A percentile compares a stretch with the other conserved stretches of the same genome.
These are phyloP conservation scores for Phytophthora pini DNA, from an alignment of 352 stramenopile genomes.

Conservation along the genomic window DNA sequence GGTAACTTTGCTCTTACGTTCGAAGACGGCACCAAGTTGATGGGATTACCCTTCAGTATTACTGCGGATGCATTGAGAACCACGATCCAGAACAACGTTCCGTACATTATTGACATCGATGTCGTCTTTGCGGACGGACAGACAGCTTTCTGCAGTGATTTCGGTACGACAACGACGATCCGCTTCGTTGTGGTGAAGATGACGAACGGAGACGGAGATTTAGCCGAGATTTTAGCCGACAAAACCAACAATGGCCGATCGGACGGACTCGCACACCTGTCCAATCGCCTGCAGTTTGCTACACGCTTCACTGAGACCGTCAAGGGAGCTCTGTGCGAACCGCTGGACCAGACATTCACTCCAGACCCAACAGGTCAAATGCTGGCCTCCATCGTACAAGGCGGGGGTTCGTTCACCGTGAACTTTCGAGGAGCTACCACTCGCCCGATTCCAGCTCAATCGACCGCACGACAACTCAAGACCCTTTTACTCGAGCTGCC, in stretches of 20 bases:
- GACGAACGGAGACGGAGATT: conserved; percentile 57
- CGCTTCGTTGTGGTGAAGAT: conserved; percentile 66
- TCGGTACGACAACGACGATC: conserved; percentile 64
- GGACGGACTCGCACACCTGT: conserved; percentile 63
- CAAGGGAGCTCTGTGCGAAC: conserved; percentile 55
- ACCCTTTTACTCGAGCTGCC: conserved; percentile 50
- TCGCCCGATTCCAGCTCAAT: conserved; percentile 60
- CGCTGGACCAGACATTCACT: conserved; percentile 62
- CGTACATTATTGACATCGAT: conserved; percentile 72
- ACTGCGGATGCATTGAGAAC: conserved; percentile 44
- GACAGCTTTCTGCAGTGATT: conserved; percentile 50
- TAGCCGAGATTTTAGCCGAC: conserved; percentile 57
- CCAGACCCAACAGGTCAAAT: conserved; percentile 53
- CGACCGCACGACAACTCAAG: conserved; percentile 40
- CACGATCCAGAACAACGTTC: conserved; percentile 51
- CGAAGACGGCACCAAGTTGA: conserved; percentile 56
- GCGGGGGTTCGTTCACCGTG: conserved; percentile 61
- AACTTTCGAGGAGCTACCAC: conserved; percentile 73
- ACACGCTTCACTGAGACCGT: conserved; percentile 58
- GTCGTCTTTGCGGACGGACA: conserved; percentile 45
- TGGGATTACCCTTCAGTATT: conserved; percentile 52
- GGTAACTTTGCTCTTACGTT: conserved; percentile 78
- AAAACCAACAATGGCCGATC: conserved; percentile 63
- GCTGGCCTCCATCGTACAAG: conserved; percentile 40
- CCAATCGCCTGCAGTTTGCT: conserved; percentile 67